Evolutionary conservation across 2,329 filamentous ascomycete species (phyloP), one percentile per base, ranked within the genome.

Genomic region (Xylariales sp.): DNA sequence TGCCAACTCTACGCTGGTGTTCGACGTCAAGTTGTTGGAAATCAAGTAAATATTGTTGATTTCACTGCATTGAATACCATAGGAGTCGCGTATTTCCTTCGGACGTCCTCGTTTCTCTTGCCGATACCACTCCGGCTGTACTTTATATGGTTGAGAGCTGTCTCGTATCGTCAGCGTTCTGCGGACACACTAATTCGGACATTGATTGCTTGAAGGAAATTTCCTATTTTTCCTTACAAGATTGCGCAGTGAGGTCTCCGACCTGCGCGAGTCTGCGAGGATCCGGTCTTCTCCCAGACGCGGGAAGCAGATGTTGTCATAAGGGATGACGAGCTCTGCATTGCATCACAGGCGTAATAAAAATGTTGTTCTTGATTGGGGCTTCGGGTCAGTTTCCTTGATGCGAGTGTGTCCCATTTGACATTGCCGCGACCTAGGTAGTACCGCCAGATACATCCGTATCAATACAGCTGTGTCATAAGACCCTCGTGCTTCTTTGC

Each of bases 21-120:
- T 98, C 65, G 94, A 98, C 64, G 76, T 93, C 57, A 93, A 91
- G 76, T 73, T 90, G 40, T 70, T 91, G 41, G 82, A 86, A 66
- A 87, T 89, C 68, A 89, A 89, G 74, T 90, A 82, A 73, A 34
- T 25, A 20, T 14, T n/a, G 6, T 18, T 15, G 33, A 11, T 14
- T 16, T 5, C 22, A 15, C 11, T 11, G n/a, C 24, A n/a, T n/a
- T 31, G 36, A 16, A 21, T 20, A 16, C n/a, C n/a, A n/a, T n/a
- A 41, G 21, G 16, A 14, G 31, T n/a, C 22, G 14, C 10, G 19
- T 21, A 29, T 38, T 32, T 37, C 20, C 20, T 19, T 15, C 21
- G 15, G 12, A 19, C 42, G n/a, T 27, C 39, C 16, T 21, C 18
- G 45, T 49, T 49, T 46, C 44, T 40, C 42, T 37, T 50, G 47